Evolutionary conservation across 305 asterid genomes (phyloP).

Genomic region (Fraxinus latifolia): DNA sequence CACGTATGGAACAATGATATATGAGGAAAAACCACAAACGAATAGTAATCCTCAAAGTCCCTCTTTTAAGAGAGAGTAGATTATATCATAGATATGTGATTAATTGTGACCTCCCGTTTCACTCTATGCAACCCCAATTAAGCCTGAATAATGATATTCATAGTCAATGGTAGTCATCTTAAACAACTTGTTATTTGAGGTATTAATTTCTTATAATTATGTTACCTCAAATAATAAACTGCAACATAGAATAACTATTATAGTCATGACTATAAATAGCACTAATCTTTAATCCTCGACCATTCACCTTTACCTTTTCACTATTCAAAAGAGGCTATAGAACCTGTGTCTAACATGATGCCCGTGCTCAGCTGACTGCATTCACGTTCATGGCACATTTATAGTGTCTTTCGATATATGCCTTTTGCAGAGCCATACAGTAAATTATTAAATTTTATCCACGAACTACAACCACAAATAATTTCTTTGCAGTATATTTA

Average conservation of each 20-base stretch:
- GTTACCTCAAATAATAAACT: too few relatives aligned
- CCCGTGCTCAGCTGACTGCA: background rate
- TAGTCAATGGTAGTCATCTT: too few relatives aligned
- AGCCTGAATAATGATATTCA: too few relatives aligned
- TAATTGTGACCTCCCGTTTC: background rate
- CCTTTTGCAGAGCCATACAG: background rate
- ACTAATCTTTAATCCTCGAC: background rate
- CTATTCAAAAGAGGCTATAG: background rate
- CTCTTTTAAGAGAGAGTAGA: too few relatives aligned
- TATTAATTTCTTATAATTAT: too few relatives aligned
- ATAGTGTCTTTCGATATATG: background rate
- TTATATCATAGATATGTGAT: background rate
- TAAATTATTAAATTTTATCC: background rate
- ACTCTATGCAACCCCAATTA: background rate
- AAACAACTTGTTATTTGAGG: too few relatives aligned
- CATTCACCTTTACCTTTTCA: background rate
- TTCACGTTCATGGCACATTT: background rate
- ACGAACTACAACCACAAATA: background rate
- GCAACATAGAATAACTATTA: too few relatives aligned
- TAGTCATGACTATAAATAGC: too few relatives aligned
- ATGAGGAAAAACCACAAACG: too few relatives aligned
- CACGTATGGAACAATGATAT: too few relatives aligned
- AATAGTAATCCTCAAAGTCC: too few relatives aligned
- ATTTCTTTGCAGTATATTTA: background rate
- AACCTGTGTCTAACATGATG: background rate